Evolutionary conservation across 768 basidiomycete species (phyloP).

Genomic region (Rhizopogon rudus): DNA sequence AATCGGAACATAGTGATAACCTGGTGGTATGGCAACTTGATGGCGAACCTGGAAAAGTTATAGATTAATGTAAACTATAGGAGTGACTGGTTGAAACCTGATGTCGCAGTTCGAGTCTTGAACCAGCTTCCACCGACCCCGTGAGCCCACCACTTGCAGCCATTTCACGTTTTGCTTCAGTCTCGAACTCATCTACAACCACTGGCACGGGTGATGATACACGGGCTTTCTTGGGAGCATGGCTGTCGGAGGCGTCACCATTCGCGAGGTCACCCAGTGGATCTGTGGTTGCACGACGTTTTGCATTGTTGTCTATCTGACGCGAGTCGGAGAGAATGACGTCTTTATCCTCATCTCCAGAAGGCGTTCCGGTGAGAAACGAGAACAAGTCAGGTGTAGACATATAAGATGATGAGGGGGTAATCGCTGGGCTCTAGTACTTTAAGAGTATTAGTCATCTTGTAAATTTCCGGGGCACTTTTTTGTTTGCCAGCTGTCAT

Average conservation of each 20-base stretch:
- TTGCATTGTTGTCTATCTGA: slow-evolving; percentile 20
- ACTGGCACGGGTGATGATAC: slow-evolving; percentile 65
- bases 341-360: slow-evolving; percentile 24
- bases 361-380: slow-evolving; percentile 19
- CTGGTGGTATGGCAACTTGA: slow-evolving; percentile 93
- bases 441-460: no score
- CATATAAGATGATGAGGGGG: not conserved
- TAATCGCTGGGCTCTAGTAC: no score
- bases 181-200: slow-evolving; percentile 91
- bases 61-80: not conserved
- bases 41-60: slow-evolving; percentile 67
- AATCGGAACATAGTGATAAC: slow-evolving; percentile 88
- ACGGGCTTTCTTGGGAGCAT: slow-evolving; percentile 53
- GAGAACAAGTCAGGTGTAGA: slow-evolving; percentile 24
- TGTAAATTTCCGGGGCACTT: no score
- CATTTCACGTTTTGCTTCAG: slow-evolving; percentile 88
- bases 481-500: no score
- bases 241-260: slow-evolving; percentile 17
- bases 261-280: slow-evolving; percentile 2
- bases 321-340: not conserved
- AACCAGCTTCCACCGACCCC: slow-evolving; percentile 61
- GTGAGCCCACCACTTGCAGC: slow-evolving; percentile 85
- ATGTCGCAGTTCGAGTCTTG: slow-evolving; percentile 73
- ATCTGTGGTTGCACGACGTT: slow-evolving; percentile 6
- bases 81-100: slow-evolving; percentile 43